Evolutionary conservation across 1,284 basidiomycete species (phyloP), one percentile per base, ranked within the genome.

Genomic region (Porodaedalea pini): DNA sequence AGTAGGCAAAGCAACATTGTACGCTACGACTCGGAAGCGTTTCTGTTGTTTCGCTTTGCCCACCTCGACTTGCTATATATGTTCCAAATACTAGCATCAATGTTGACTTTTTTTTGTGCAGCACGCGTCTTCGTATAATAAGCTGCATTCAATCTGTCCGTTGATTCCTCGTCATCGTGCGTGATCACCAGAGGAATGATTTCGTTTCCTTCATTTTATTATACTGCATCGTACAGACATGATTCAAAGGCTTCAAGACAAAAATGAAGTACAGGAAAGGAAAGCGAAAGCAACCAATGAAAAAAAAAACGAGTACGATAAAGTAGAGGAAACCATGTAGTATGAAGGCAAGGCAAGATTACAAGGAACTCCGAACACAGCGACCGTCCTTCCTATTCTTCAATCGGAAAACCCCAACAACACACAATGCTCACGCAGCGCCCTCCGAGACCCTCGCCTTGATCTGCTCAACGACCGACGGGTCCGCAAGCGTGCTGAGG

Each of bases 401-500:
- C 36, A 8, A 37, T 37, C 10, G 36, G 36, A 37, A 37, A 8
- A 8, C n/a, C 36, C 36, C 8, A n/a, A 37, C n/a, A 37, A 37
- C 10, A n/a, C n/a, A 37, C 10, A 8, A 21, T 44, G 13, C 13
- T 49, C 17, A 49, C 23, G 19, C 27, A 27, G 32, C 27, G n/a
- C n/a, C 17, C 13, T 52, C 41, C 27, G 82, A 81, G 55, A 92
- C 87, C 74, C 86, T 89, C 66, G 74, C 71, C 79, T 90, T 90
- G 76, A 93, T 92, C 51, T 79, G 70, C 32, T 94, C 92, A 31
- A 95, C 89, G 51, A 93, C 77, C n/a, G 73, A 71, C 4, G 92
- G 92, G 63, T 98, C 92, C 13, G 92, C 93, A 52, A 97, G 79
- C 10, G 94, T 94, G 63, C 88, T 92, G 36, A 97, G 78, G 75